Percentiles rank a stretch among this genome's conserved stretches.
phyloP scores from a whole-genome alignment of 2,329 filamentous ascomycete species.

The Monosporascus cannonballus region DNA sequence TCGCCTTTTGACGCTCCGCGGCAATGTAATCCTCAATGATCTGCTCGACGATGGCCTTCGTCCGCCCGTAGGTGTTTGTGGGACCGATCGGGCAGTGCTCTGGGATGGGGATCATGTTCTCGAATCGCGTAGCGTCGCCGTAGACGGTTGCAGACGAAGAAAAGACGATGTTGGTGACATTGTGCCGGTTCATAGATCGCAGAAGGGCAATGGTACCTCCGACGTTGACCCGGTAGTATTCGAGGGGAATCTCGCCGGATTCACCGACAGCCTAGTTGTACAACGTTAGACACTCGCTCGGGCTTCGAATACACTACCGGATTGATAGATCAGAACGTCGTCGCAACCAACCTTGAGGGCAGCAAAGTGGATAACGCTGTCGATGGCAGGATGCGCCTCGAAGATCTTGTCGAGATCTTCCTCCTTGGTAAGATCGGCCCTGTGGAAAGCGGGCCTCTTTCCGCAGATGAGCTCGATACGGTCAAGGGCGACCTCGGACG shows the following conservation, averaged over 20 bases:
- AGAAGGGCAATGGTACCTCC: slow-evolving; percentile 85
- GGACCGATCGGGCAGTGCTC: slow-evolving; percentile 94
- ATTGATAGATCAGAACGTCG: neutral
- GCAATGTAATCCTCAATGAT: slow-evolving; percentile 89
- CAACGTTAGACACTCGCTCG: slow-evolving; percentile 8
- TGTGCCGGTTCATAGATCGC: slow-evolving; percentile 78
- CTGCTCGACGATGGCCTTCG: slow-evolving; percentile 85
- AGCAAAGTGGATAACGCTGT: slow-evolving; percentile 98
- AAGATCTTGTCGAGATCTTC: slow-evolving; percentile 81
- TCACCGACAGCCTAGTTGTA: slow-evolving; percentile 78
- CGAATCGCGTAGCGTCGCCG: slow-evolving; percentile 91
- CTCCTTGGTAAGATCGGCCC: slow-evolving; percentile 85
- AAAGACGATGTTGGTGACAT: slow-evolving; percentile 96
- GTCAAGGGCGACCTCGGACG: slow-evolving; percentile 82
- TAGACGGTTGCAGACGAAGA: slow-evolving; percentile 98
- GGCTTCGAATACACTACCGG: neutral
- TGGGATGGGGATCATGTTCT: slow-evolving; percentile 98
- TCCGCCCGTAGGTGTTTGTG: slow-evolving; percentile 96
- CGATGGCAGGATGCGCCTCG: slow-evolving; percentile 81
- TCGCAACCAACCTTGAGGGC: slow-evolving; percentile 71
- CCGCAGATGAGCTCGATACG: slow-evolving; percentile 92
- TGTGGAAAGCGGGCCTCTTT: slow-evolving; percentile 77
- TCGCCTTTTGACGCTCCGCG: slow-evolving; percentile 74
- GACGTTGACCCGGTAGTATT: slow-evolving; percentile 98
- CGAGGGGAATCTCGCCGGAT: slow-evolving; percentile 85